phyloP scores from a whole-genome alignment of 2,329 filamentous ascomycete species.

The Akanthomyces muscarius region DNA sequence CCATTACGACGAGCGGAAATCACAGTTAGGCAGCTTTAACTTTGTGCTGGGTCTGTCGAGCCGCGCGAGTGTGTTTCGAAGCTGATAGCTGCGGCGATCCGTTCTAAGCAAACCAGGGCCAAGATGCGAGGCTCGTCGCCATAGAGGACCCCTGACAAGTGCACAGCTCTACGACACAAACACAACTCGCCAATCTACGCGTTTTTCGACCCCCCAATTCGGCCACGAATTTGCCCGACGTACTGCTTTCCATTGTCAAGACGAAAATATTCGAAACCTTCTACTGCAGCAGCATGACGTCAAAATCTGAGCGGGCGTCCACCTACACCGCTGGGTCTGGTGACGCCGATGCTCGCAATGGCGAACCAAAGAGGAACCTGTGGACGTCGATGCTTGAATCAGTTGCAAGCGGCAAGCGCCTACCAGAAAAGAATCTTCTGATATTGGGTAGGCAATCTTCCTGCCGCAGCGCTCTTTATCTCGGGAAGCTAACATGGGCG shows the following conservation, averaged over 20 bases:
- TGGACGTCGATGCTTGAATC: conserved; percentile 92
- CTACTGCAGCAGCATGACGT: conserved; percentile 38
- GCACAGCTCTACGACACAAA: neutral
- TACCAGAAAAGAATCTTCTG: conserved; percentile 88
- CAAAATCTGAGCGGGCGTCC: conserved; percentile 53
- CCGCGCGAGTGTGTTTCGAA: neutral
- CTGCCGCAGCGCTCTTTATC: neutral
- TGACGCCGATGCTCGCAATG: conserved; percentile 53
- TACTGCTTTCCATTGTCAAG: neutral
- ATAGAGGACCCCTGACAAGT: conserved; percentile 14
- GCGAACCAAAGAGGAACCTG: conserved; percentile 79
- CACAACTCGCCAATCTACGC: conserved; percentile 6
- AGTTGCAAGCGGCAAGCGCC: conserved; percentile 81
- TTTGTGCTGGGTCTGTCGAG: neutral
- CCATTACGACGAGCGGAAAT: neutral
- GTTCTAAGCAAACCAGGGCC: neutral
- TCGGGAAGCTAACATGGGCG: conserved; percentile 4
- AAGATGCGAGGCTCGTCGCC: conserved; percentile 8
- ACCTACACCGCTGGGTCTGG: conserved; percentile 56
- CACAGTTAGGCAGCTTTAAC: neutral
- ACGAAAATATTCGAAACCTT: conserved; percentile 8
- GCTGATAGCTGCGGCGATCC: neutral
- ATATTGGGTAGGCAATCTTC: conserved; percentile 62
- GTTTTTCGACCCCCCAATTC: neutral
- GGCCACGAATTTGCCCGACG: neutral